Conservation (phyloP, 495 filamentous ascomycete genomes). For the Aspergillus cavernicola region DNA sequence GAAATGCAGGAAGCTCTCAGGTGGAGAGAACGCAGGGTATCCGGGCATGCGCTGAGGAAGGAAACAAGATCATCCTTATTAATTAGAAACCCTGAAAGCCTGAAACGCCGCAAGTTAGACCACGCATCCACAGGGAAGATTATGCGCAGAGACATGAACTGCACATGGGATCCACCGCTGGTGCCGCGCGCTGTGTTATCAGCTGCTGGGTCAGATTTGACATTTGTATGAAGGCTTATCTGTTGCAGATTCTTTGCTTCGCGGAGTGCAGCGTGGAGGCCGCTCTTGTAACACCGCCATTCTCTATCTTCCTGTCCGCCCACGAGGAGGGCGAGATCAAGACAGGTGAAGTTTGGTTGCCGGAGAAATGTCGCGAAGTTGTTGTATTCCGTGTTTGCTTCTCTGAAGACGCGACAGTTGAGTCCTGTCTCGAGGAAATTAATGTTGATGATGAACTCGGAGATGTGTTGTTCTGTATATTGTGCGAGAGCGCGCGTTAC, state of each 20-base stretch:
- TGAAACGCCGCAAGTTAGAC: no score
- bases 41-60: constrained; percentile 12
- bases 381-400: constrained; percentile 18
- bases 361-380: constrained; percentile 12
- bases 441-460: constrained; percentile 19
- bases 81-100: neutral
- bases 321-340: constrained; percentile 14
- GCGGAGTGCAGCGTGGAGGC: constrained; percentile 10
- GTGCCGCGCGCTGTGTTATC: neutral
- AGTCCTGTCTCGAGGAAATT: constrained; percentile 17
- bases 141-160: no score
- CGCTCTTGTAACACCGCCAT: constrained; percentile 4
- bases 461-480: constrained; percentile 5
- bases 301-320: neutral
- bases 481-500: constrained; percentile 14
- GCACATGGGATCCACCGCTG: neutral
- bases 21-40: constrained; percentile 12
- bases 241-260: constrained; percentile 12
- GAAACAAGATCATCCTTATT: constrained; percentile 14
- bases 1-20: constrained; percentile 16
- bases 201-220: neutral
- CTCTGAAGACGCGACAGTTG: constrained; percentile 16
- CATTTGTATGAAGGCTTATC: constrained; percentile 10
- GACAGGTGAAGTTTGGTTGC: constrained; percentile 17
- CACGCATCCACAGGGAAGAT: no score